Evolutionary conservation across 2,329 filamentous ascomycete species (phyloP).

Genomic region (Chalara sp.): DNA sequence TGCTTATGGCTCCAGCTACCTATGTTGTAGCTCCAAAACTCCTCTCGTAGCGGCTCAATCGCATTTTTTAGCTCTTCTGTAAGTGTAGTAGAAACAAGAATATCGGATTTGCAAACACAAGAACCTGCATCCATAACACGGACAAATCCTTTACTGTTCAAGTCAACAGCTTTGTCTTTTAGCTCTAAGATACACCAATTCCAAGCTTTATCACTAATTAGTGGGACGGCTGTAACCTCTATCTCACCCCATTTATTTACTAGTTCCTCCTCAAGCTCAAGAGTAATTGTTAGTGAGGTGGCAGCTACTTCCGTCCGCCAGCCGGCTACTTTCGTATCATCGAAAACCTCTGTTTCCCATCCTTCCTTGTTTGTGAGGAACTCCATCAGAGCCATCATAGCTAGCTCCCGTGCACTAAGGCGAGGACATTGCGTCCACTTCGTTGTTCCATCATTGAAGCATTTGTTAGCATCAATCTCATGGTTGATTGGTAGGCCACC

Average conservation of each 20-base stretch:
- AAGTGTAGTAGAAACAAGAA: slow-evolving; percentile 31
- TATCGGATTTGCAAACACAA: slow-evolving; percentile 45
- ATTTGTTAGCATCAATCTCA: neutral
- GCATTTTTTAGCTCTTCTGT: slow-evolving; percentile 33
- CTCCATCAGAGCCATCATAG: slow-evolving; percentile 17
- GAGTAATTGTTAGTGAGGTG: too few species aligned
- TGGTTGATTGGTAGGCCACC: neutral
- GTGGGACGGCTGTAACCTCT: neutral
- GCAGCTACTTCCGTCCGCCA: slow-evolving; percentile 12
- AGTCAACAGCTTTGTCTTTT: slow-evolving; percentile 6
- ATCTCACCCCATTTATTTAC: too few species aligned
- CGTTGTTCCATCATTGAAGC: slow-evolving; percentile 7
- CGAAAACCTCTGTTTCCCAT: slow-evolving; percentile 12
- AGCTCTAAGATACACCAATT: slow-evolving; percentile 8
- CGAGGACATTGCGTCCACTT: slow-evolving; percentile 2
- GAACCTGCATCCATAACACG: slow-evolving; percentile 8
- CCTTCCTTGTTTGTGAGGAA: slow-evolving; percentile 14
- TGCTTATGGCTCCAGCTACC: slow-evolving; percentile 47
- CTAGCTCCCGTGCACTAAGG: slow-evolving; percentile 10
- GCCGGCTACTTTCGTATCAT: slow-evolving; percentile 12
- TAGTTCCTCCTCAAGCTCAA: too few species aligned
- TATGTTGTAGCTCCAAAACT: slow-evolving; percentile 51
- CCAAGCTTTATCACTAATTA: slow-evolving; percentile 6
- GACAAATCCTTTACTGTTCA: neutral
- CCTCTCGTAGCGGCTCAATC: slow-evolving; percentile 40